Conservation (phyloP, 345 rosid genomes). For the Ceriops zippeliana region DNA sequence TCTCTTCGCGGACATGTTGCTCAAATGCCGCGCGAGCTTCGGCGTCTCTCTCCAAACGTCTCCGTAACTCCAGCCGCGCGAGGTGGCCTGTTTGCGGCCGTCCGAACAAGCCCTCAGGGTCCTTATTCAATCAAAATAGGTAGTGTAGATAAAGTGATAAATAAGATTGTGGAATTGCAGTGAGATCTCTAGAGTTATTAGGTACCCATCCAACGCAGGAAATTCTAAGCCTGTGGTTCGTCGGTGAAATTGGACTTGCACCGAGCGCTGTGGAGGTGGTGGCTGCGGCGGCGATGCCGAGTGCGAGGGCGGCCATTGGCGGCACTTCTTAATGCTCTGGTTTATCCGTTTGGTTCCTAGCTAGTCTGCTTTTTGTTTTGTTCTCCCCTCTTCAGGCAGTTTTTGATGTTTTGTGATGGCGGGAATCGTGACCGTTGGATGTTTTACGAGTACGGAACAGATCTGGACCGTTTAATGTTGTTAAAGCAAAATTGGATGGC, state of each 20-base stretch:
- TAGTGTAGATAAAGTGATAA: background rate
- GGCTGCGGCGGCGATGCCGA: slow-evolving; percentile 34
- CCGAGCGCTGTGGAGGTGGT: slow-evolving; percentile 17
- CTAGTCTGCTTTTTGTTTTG: background rate
- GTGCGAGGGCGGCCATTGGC: slow-evolving; percentile 56
- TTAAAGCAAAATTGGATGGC: no score
- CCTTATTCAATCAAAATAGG: slow-evolving; percentile 40
- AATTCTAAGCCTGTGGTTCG: slow-evolving; percentile 27
- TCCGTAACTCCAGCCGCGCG: slow-evolving; percentile 68
- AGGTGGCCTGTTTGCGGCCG: slow-evolving; percentile 68
- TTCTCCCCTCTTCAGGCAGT: background rate
- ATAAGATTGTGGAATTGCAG: no score
- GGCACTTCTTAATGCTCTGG: no score
- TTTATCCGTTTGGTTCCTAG: no score
- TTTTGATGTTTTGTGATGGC: slow-evolving; percentile 1
- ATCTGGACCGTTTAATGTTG: background rate
- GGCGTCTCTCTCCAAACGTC: slow-evolving; percentile 68
- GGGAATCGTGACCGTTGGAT: slow-evolving; percentile 17
- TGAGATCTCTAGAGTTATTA: no score
- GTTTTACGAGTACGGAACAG: background rate
- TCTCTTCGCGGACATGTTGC: slow-evolving; percentile 67
- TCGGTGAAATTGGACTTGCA: slow-evolving; percentile 20
- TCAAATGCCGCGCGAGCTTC: slow-evolving; percentile 78
- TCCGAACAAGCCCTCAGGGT: slow-evolving; percentile 77
- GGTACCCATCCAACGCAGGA: slow-evolving; percentile 70